Evolutionary conservation across 192 early-diverging fungal species (phyloP).

Genomic region (Chytriomyces confervae): DNA sequence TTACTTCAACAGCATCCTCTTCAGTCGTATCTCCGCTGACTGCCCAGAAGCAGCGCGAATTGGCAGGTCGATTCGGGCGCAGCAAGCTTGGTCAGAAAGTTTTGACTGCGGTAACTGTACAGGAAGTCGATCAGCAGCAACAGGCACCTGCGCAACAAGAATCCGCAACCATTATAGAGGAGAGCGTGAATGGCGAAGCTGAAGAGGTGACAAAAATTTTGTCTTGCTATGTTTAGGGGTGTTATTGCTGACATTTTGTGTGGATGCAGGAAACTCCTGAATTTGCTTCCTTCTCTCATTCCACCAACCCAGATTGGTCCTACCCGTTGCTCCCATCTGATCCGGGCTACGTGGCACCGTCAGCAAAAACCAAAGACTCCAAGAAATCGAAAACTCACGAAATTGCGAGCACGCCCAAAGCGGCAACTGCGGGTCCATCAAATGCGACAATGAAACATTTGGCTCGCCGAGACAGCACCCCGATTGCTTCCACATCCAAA

Average conservation of each 20-base stretch:
- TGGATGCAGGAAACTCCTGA: neutral
- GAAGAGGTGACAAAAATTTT: neutral
- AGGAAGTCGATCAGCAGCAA: neutral
- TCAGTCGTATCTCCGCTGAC: neutral
- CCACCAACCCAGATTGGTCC: neutral
- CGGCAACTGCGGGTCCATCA: no score
- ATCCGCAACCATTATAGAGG: neutral
- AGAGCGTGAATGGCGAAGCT: neutral
- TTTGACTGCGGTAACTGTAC: neutral
- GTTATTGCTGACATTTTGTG: neutral
- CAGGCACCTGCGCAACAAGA: neutral
- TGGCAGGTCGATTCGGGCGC: neutral
- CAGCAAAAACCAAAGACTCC: neutral
- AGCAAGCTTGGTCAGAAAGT: conserved; percentile 3
- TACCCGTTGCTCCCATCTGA: conserved; percentile 11
- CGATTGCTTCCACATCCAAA: no score
- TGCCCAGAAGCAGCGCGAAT: neutral
- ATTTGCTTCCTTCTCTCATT: conserved; percentile 1
- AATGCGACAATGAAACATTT: no score
- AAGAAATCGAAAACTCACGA: no score
- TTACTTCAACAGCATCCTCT: neutral
- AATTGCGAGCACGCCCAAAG: no score
- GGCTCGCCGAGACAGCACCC: no score
- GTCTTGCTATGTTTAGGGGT: neutral
- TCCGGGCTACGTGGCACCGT: neutral